A percentile compares a stretch with the other conserved stretches of the same genome.
Evolutionary conservation across 2,329 filamentous ascomycete genomes (phyloP).

Genomic region (Phyllosticta capitalensis): DNA sequence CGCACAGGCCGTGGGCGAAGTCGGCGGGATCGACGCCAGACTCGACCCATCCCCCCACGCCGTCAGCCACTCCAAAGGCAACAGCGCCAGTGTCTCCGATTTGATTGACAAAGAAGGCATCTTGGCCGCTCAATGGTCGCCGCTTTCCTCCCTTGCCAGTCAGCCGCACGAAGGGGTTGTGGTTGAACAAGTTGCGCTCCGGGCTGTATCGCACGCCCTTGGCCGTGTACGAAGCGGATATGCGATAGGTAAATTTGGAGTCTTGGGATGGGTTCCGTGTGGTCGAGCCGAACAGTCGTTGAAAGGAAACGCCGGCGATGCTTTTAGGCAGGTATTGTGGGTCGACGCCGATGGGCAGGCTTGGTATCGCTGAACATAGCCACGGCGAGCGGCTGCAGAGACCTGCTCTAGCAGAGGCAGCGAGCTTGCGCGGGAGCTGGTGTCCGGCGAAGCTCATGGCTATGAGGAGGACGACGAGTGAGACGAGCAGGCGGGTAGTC

Average conservation of each 20-base stretch:
- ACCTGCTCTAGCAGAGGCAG: conserved; percentile 6
- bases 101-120: conserved; percentile 84
- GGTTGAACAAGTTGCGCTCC: conserved; percentile 27
- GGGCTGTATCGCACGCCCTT: conserved; percentile 29
- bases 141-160: conserved; percentile 23
- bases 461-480: conserved; percentile 8
- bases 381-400: conserved; percentile 3
- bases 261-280: conserved; percentile 14
- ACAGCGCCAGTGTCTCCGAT: conserved; percentile 64
- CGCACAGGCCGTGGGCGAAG: conserved; percentile 88
- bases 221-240: conserved; percentile 33
- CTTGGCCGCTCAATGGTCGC: conserved; percentile 76
- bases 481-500: conserved; percentile 9
- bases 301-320: neutral
- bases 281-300: neutral
- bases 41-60: conserved; percentile 90
- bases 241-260: conserved; percentile 25
- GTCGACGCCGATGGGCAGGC: neutral
- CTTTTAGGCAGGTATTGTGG: neutral
- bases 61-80: conserved; percentile 84
- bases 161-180: conserved; percentile 20
- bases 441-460: conserved; percentile 11
- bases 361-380: conserved; percentile 3
- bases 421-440: conserved; percentile 6
- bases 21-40: conserved; percentile 89